Percentiles rank a stretch among this genome's conserved stretches.
phyloP scores from a whole-genome alignment of 2,329 filamentous ascomycete species.

The Fusarium redolens region DNA sequence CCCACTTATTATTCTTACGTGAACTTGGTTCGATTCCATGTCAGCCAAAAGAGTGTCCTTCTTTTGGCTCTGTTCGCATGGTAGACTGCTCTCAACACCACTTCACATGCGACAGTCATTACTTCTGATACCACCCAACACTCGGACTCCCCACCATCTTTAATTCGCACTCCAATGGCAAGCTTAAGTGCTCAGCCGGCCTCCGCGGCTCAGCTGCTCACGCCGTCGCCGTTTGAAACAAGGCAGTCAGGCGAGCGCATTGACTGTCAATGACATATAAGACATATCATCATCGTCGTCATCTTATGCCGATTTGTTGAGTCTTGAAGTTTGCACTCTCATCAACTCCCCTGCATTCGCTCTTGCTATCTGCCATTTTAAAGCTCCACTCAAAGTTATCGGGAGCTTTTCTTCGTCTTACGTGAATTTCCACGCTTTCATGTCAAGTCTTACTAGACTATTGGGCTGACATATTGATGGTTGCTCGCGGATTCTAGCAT shows the following conservation, averaged over 20 bases:
- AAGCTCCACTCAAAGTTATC: neutral
- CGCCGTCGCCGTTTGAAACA: constrained; percentile 10
- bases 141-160: constrained; percentile 17
- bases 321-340: constrained; percentile 12
- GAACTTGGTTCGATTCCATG: neutral
- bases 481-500: constrained; percentile 10
- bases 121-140: constrained; percentile 12
- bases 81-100: constrained; percentile 19
- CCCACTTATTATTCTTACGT: neutral
- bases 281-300: constrained; percentile 3
- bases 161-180: constrained; percentile 20
- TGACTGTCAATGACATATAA: neutral
- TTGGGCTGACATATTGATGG: constrained; percentile 8
- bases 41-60: neutral
- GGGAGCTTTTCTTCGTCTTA: constrained; percentile 17
- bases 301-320: constrained; percentile 2
- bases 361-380: neutral
- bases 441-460: constrained; percentile 3
- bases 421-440: neutral
- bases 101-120: constrained; percentile 16
- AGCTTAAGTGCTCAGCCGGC: constrained; percentile 8
- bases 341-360: neutral
- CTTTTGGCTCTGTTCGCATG: constrained; percentile 3
- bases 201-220: constrained; percentile 23
- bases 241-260: constrained; percentile 14